Base-by-base conservation (phyloP, 345 rosid genomes). In the Arabis alpina region DNA sequence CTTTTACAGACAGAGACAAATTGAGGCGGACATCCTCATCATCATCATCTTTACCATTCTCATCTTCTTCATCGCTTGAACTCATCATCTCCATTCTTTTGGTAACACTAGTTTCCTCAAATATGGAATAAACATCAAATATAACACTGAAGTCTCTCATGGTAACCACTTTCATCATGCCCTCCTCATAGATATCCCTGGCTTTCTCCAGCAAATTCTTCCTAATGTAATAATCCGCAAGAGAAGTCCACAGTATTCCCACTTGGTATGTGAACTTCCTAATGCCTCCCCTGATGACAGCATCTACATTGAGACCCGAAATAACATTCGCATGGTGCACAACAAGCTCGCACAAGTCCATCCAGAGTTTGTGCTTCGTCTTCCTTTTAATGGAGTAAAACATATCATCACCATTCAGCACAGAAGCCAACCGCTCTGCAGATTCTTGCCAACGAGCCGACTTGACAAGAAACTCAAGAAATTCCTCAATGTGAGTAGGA, bases 251-350 rank as follows among this genome's bases (percentile, higher is more conserved):
- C 65, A 91, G 63, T 83, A 88, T 83, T 19, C 99, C 97, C 12
- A 91, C 98, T 81, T 94, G 98, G 61, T 94, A 88, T 0, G 96
- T 89, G 66, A 88, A 91, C 85, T 88, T 94, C 81, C 93, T 84
- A 76, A 91, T 91, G 44, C 98, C 99, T 49, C 99, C 99, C 66
- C 98, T 88, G 19, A 94, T 94, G 43, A 91, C 89, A 0, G 97
- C 98, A 76, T 91, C 98, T n/a, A 94, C 99, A 65, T 94, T 89
- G 32, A 94, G 79, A 28, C 99, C 99, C 0, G 90, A 91, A 48
- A 94, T 93, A 71, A 77, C 89, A 1, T 84, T 89, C 0, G 98
- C 99, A 74, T 87, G 99, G 41, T 71, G 83, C 6, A 96, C 91
- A 41, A 91, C 84, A 80, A 94, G 74, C 67, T 91, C 96, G 19